Evolutionary conservation across 192 early-diverging fungal genomes (phyloP).

Genomic region (Paraglomus brasilianum): DNA sequence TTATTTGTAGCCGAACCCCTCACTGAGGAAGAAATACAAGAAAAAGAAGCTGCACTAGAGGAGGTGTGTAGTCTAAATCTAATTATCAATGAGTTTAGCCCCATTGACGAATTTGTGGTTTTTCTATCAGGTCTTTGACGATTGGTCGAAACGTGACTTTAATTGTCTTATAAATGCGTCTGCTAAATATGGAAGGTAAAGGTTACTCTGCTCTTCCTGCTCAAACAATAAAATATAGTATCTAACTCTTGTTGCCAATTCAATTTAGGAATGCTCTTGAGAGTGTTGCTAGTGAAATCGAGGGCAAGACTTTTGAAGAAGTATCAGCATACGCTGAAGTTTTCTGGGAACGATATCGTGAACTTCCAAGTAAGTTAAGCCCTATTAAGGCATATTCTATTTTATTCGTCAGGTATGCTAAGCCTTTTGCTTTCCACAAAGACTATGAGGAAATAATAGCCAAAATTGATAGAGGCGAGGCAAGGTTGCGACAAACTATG

Average conservation of each 20-base stretch:
- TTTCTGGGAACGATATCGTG: constrained; percentile 88
- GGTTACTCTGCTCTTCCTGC: not conserved
- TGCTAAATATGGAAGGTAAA: constrained; percentile 78
- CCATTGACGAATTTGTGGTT: not conserved
- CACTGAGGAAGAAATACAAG: constrained; percentile 82
- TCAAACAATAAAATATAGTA: not conserved
- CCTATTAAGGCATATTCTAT: not conserved
- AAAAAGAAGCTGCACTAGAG: constrained; percentile 59
- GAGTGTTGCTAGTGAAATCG: constrained; percentile 82
- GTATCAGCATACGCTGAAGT: constrained; percentile 80
- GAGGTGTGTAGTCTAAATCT: constrained; percentile 22
- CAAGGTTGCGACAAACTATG: constrained; percentile 68
- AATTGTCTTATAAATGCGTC: constrained; percentile 80
- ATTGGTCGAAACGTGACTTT: constrained; percentile 92
- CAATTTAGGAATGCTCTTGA: constrained; percentile 59
- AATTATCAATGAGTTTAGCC: not conserved
- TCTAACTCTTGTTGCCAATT: not conserved
- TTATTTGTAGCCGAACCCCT: constrained; percentile 70
- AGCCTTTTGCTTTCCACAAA: constrained; percentile 2
- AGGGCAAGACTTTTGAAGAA: constrained; percentile 88
- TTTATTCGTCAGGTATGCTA: not conserved
- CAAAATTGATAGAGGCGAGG: constrained; percentile 89
- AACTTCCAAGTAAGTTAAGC: constrained; percentile 61
- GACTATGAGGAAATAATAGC: constrained; percentile 85
- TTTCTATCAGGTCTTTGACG: constrained; percentile 71